Evolutionary conservation across 2,329 filamentous ascomycete genomes (phyloP), one percentile per base, ranked within the genome.

Genomic region (Periconia digitata): DNA sequence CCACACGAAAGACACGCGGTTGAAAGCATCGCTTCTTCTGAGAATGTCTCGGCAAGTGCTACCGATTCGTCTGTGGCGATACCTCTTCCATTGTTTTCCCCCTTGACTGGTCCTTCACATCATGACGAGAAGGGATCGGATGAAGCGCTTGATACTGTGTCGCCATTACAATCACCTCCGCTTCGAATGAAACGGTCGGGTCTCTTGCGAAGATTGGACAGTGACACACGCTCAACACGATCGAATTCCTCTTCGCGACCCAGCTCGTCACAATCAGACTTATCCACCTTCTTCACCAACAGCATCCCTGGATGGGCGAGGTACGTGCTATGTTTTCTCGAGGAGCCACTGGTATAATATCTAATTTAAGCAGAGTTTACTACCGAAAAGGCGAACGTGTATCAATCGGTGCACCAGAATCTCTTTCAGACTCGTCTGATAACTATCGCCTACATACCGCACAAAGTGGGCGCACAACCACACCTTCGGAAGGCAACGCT

Each of bases 251-350:
- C 69, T 15, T 69, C 66, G 15, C 55, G 68, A 34, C 68, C 70
- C 6, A 59, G 66, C 29, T 72, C 69, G 7, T 58, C 69, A 13
- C 66, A 70, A 44, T 70, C 66, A 1, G 65, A 70, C 48, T 47
- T 70, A 23, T 61, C 70, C 3, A 65, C 54, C 15, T 65, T 71
- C 47, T 58, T 72, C 24, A 50, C 59, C 18, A 71, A 59, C 48
- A 69, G 57, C n/a, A 66, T 72, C 39, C 70, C 70, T 24, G 61
- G 63, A 37, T 72, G 70, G 70, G 69, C 70, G 44, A 69, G 61
- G 65, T 70, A 60, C 44, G 50, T 32, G 35, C 12, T 24, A 21
- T 12, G 21, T 5, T 27, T 27, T 27, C n/a, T 32, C 3, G n/a
- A 32, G 10, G n/a, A 10, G 3, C n/a, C 27, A 32, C 4, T 15